Percentiles rank a stretch among this genome's conserved stretches.
phyloP scores from a whole-genome alignment of 768 basidiomycete species.

The Amanita jacksonii region DNA sequence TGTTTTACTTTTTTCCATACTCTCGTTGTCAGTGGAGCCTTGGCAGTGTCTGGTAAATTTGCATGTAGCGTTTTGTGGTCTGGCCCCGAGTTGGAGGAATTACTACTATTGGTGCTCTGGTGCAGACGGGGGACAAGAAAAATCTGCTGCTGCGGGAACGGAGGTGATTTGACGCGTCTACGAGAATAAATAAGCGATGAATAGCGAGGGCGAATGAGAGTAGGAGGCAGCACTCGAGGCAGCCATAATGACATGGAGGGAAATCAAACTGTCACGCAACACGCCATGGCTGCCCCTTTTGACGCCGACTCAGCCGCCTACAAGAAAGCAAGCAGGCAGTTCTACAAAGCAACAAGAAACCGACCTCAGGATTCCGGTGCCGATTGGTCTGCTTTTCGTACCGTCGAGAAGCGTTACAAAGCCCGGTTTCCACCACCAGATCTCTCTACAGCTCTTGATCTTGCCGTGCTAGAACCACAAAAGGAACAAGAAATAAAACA shows the following conservation, averaged over 20 bases:
- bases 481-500: conserved; percentile 31
- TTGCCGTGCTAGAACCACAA: conserved; percentile 35
- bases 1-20: conserved; percentile 93
- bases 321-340: conserved; percentile 49
- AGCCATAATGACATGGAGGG: conserved; percentile 67
- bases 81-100: conserved; percentile 13
- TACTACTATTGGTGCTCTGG: not conserved
- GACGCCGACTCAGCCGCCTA: conserved; percentile 42
- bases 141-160: too few species aligned
- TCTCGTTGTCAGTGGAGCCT: conserved; percentile 45
- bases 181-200: too few species aligned
- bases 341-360: conserved; percentile 51
- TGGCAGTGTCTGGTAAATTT: conserved; percentile 14
- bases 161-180: conserved; percentile 14
- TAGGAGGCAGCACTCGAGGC: conserved; percentile 41
- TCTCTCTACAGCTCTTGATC: conserved; percentile 59
- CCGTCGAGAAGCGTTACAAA: conserved; percentile 75
- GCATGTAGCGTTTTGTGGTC: conserved; percentile 19
- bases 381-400: conserved; percentile 68
- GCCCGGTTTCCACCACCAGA: conserved; percentile 71
- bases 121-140: conserved; percentile 6
- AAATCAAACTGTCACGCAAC: not conserved
- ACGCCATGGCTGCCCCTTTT: conserved; percentile 20
- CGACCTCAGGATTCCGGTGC: conserved; percentile 33
- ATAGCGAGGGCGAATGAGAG: conserved; percentile 29